Base-by-base conservation (phyloP, 305 asterid genomes). In the Fraxinus sp. region DNA sequence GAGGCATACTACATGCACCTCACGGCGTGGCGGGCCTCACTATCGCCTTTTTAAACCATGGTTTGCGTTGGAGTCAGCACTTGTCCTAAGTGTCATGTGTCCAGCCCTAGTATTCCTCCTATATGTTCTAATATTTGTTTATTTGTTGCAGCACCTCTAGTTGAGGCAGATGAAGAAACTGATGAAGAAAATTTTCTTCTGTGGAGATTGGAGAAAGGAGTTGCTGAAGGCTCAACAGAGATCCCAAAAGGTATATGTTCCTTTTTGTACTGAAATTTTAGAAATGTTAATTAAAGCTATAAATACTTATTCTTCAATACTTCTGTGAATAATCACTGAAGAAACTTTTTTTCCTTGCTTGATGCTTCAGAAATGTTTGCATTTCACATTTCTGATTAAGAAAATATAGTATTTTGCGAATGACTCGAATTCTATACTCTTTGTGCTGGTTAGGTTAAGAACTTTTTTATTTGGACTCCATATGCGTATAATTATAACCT, bases 161-260 rank as follows among this genome's bases (percentile, higher is more conserved):
- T 95, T 72, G 99, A 94, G 85, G 93, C 89, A 10, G 95, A 90
- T 81, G 88, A 94, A 88, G 93, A 90, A 86, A 91, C 97, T 0
- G 91, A 85, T 37, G 98, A 93, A 87, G 91, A 87, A 9, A 90
- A 93, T 77, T 94, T 78, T 87, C 87, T 92, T 89, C 93, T 90
- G 26, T 94, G 97, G 98, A 94, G 99, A 86, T 83, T 94, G 84
- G 97, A 93, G 91, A 90, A 92, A 85, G 98, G 99, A 80, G 90
- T 95, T 73, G 98, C 98, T 1, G 99, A 94, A 88, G 99, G 99
- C 83, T 81, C 99, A 24, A 71, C 86, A 49, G 99, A 95, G 90
- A 95, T 95, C 78, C 94, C 97, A 16, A 91, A 91, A 91, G 98
- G 98, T 95, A 28, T 30, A 3, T 37, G 74, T 52, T 9, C 20